A percentile compares a stretch with the other conserved stretches of the same genome.
Evolutionary conservation across 306 rosid species (phyloP).

Genomic region (Rosa multiflora): DNA sequence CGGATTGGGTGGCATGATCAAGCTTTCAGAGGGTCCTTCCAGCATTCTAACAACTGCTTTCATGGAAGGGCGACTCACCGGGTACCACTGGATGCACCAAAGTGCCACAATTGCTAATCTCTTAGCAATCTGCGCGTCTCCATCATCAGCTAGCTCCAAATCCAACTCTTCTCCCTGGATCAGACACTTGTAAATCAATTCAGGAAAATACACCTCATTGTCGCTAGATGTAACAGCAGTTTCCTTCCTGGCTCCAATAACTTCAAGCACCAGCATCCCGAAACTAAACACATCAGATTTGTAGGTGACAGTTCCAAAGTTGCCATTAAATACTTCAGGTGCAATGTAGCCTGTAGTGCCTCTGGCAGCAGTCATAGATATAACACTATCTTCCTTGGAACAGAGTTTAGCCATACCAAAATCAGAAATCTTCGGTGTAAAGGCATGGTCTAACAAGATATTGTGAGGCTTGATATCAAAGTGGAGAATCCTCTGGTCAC

Average conservation of each 20-base stretch:
- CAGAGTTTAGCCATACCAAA: conserved; percentile 44
- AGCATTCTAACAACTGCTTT: conserved; percentile 19
- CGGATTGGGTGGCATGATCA: conserved; percentile 12
- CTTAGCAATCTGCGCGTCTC: conserved; percentile 2
- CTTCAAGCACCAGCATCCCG: conserved; percentile 40
- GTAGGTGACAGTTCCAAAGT: conserved; percentile 33
- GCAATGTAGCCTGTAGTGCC: conserved; percentile 49
- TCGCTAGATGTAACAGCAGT: not conserved
- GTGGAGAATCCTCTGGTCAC: conserved; percentile 37
- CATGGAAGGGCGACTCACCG: conserved; percentile 10
- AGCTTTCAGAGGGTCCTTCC: conserved; percentile 3
- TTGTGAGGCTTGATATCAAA: conserved; percentile 47
- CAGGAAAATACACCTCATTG: conserved; percentile 14
- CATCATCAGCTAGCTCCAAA: not conserved
- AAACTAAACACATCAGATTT: conserved; percentile 38
- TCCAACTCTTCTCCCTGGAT: not conserved
- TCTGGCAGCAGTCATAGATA: conserved; percentile 38
- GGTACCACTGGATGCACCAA: conserved; percentile 24
- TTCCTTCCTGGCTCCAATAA: conserved; percentile 29
- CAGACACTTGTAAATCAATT: not conserved
- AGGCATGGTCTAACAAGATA: conserved; percentile 30
- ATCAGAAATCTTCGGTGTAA: conserved; percentile 37
- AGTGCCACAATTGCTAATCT: not conserved
- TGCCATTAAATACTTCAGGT: conserved; percentile 37
- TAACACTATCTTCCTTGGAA: conserved; percentile 31